Conservation (phyloP, 2,329 filamentous ascomycete species). For the Fusarium buxicola region DNA sequence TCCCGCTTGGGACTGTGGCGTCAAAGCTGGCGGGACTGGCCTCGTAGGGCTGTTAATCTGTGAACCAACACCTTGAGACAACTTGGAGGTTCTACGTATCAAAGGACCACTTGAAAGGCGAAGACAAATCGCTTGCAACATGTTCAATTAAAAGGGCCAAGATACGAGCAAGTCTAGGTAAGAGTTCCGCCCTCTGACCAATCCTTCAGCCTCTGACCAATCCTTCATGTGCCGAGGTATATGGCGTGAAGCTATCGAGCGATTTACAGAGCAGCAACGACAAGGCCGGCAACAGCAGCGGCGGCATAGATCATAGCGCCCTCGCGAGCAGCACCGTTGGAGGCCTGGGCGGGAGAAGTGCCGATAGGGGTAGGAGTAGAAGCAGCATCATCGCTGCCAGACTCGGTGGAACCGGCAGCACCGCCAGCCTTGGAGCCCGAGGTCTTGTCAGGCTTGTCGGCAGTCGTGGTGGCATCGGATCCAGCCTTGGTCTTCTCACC, state of each 20-base stretch:
- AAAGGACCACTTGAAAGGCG: too few species aligned
- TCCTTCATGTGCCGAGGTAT: not conserved
- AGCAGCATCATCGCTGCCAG: conserved; percentile 11
- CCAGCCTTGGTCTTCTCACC: conserved; percentile 1
- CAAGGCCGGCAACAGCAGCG: conserved; percentile 47
- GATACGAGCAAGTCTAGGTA: not conserved
- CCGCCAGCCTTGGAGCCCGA: conserved; percentile 1
- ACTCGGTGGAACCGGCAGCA: not conserved
- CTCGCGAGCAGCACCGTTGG: conserved; percentile 42
- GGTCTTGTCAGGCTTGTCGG: conserved; percentile 19
- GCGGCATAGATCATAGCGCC: conserved; percentile 47
- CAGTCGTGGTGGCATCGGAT: conserved; percentile 11
- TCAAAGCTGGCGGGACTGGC: too few species aligned
- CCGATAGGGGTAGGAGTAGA: conserved; percentile 9
- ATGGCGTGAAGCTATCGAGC: not conserved
- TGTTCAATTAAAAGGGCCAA: conserved; percentile 15
- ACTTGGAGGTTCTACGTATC: too few species aligned
- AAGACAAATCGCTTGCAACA: conserved; percentile 2
- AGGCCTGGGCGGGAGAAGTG: conserved; percentile 11
- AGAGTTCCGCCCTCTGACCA: not conserved
- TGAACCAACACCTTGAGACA: too few species aligned
- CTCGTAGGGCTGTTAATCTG: not conserved
- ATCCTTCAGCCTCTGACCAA: too few species aligned
- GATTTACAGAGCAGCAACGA: conserved; percentile 48
- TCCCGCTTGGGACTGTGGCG: too few species aligned